phyloP scores from a whole-genome alignment of 2,329 filamentous ascomycete species.

The Blastomyces parvus region DNA sequence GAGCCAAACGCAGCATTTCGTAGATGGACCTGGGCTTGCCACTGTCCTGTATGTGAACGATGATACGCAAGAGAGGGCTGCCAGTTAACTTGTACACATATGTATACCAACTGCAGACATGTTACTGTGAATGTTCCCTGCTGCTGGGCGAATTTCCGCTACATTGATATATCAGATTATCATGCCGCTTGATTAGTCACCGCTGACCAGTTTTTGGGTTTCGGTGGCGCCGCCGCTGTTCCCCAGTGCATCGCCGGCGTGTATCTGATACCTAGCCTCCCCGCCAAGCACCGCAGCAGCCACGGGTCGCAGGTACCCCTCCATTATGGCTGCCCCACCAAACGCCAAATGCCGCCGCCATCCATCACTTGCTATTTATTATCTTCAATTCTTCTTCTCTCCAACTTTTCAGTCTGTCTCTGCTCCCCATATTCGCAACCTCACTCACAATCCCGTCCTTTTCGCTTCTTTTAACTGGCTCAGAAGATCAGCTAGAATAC shows the following conservation, averaged over 20 bases:
- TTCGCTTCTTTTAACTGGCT: constrained; percentile 2
- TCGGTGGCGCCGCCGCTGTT: background rate
- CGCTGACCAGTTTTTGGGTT: background rate
- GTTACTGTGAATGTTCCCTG: background rate
- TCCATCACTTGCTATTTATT: constrained; percentile 17
- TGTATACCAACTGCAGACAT: no score
- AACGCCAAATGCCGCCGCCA: constrained; percentile 2
- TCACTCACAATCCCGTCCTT: background rate
- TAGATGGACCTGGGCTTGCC: background rate
- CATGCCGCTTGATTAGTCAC: background rate
- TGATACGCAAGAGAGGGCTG: no score
- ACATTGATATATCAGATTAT: no score
- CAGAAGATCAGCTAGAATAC: background rate
- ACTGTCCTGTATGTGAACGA: no score
- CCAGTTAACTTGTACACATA: no score
- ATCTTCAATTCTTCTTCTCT: constrained; percentile 15
- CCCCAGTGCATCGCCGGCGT: background rate
- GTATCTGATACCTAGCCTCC: background rate
- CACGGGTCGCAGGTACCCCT: background rate
- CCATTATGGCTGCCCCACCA: background rate
- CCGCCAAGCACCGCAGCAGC: background rate
- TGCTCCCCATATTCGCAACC: constrained; percentile 6
- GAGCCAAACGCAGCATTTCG: background rate
- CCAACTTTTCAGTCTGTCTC: background rate
- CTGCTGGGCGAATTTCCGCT: no score